Evolutionary conservation across 83 land plant genomes (phyloP), one percentile per base, ranked within the genome.

Genomic region (Isoetes engelmannii): DNA sequence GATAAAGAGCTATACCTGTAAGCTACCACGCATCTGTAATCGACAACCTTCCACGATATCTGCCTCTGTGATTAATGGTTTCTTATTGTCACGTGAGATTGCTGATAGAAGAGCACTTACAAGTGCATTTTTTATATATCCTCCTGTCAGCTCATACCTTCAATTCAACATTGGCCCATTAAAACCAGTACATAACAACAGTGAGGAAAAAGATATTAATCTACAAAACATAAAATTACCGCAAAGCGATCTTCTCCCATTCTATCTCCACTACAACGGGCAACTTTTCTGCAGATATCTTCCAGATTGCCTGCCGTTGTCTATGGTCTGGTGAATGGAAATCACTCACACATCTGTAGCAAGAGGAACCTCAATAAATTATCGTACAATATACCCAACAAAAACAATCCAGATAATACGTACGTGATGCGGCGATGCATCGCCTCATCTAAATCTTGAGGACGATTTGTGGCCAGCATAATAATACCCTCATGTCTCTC

Each of bases 401-500:
- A 62, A 69, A 37, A 57, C 63, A 20, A 51, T n/a, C 54, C 12
- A 51, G 54, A n/a, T 60, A 3, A 60, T 13, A 8, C 67, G 1
- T 61, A 75, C 75, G 78, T 75, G 5, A 75, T 75, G 12, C 78
- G 74, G 42, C 78, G 58, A 61, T 75, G 78, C 78, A 75, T 70
- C 8, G 75, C 78, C 57, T 75, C 78, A 70, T 75, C 78, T 10
- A 75, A 57, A 70, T 75, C 78, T 48, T 64, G 66, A 60, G 78
- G 78, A 6, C 78, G 67, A 58, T 75, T 75, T 21, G 78, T 75
- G 12, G 75, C 78, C 13, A 75, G 78, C 78, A 75, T 75, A 4
- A 75, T 70, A n/a, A 75, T 75, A 13, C 78, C 78, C 66, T 75
- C 78, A 62, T 75, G 76, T 18, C 78, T 70, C 67, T 75, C 78